A percentile compares a stretch with the other conserved stretches of the same genome.
phyloP scores from a whole-genome alignment of 768 basidiomycete species.

The Leccinellum albellum region DNA sequence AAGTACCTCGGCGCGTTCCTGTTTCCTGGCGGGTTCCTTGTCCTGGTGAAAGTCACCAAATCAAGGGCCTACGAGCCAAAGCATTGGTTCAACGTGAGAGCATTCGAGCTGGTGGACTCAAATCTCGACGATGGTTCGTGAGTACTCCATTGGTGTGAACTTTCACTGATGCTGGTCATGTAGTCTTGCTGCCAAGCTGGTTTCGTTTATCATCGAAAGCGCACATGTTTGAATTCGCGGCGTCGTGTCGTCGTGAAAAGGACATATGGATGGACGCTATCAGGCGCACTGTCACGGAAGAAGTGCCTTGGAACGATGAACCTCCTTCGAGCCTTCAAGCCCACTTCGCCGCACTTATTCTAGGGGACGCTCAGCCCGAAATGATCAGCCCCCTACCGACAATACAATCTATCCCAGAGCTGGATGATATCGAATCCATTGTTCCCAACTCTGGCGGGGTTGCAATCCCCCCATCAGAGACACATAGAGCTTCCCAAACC shows the following conservation, averaged over 20 bases:
- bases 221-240: slow-evolving; percentile 82
- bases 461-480: background rate
- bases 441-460: slow-evolving; percentile 6
- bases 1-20: slow-evolving; percentile 91
- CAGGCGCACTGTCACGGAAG: slow-evolving; percentile 44
- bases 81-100: slow-evolving; percentile 81
- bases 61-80: slow-evolving; percentile 77
- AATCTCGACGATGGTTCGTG: slow-evolving; percentile 72
- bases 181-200: slow-evolving; percentile 77
- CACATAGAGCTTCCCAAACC: slow-evolving; percentile 9
- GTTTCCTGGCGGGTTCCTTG: slow-evolving; percentile 79
- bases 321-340: slow-evolving; percentile 60
- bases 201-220: slow-evolving; percentile 70
- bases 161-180: slow-evolving; percentile 1
- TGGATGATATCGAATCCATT: slow-evolving; percentile 22
- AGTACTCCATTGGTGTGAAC: background rate
- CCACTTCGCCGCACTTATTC: slow-evolving; percentile 35
- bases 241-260: slow-evolving; percentile 81
- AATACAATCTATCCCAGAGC: slow-evolving; percentile 56
- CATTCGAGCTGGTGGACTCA: slow-evolving; percentile 67
- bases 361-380: slow-evolving; percentile 40
- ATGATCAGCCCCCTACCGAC: slow-evolving; percentile 44
- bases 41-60: slow-evolving; percentile 84
- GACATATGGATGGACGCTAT: slow-evolving; percentile 80
- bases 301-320: slow-evolving; percentile 50